Base-by-base conservation (phyloP, 495 filamentous ascomycete genomes). In the Penicillium tannophilum region DNA sequence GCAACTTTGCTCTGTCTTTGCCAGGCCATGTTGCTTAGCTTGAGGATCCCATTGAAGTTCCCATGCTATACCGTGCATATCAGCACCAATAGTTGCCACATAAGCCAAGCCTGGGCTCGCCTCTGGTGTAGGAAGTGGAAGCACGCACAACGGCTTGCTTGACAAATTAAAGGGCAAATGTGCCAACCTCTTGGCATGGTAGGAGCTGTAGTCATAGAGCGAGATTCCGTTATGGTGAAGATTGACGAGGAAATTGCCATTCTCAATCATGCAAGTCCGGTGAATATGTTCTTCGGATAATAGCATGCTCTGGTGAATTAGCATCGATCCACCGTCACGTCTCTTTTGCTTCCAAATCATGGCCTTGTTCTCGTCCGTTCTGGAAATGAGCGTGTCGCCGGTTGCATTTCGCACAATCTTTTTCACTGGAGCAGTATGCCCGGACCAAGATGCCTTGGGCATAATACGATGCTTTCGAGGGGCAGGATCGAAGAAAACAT, bases 41-140 rank as follows among this genome's bases (percentile, higher is more conserved):
- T 49, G 49, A 16, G 54, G 60, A 16, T 63, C 60, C 42, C 90
- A 71, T 51, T 75, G 74, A 16, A 96, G 73, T 69, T 95, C 88
- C 93, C 93, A 98, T 5, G 89, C 89, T 53, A 96, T 84, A 0
- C 93, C 93, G 55, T 84, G 84, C 80, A 91, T 88, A 54, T 91
- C 86, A 10, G 91, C 90, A 10, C 84, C 90, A 58, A 97, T 86
- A 4, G 90, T 90, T 17, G 92, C 93, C 45, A 97, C 79, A 73
- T 96, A 90, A 10, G 75, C 69, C 4, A 67, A 55, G 4, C 63
- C 67, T 12, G 71, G 74, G 53, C 80, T 77, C 42, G 78, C 75
- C 19, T 84, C 80, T 12, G 82, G 76, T 31, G 87, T 81, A 0
- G 90, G 92, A 12, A 97, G 79, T 19, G 89, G 80, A 11, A 98